phyloP scores from a whole-genome alignment of 495 filamentous ascomycete species.

The Aspergillus indologenus region DNA sequence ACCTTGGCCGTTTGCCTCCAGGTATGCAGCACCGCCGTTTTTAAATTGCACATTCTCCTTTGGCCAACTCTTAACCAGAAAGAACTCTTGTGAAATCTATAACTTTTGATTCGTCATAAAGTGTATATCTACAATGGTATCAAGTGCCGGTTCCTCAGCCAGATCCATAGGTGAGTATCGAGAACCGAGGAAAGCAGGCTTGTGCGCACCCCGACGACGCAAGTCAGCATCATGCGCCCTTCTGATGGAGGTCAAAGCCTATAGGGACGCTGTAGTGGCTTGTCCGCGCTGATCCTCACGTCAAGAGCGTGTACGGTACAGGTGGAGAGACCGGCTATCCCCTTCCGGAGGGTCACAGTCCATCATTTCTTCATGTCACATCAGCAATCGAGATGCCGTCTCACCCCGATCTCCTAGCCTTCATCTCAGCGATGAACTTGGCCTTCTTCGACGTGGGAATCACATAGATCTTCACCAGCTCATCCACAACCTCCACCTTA shows the following conservation, averaged over 20 bases:
- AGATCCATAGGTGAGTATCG: background rate
- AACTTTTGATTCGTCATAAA: no score
- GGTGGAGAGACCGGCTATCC: background rate
- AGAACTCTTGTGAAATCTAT: no score
- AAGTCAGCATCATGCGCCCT: background rate
- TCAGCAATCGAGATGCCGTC: background rate
- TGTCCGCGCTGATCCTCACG: background rate
- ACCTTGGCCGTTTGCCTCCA: no score
- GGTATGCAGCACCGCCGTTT: no score
- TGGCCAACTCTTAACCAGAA: no score
- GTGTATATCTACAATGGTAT: background rate
- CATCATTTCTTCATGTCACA: background rate
- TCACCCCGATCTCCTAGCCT: constrained; percentile 53
- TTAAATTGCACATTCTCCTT: no score
- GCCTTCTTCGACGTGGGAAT: constrained; percentile 65
- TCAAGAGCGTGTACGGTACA: background rate
- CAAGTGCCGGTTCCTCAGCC: background rate
- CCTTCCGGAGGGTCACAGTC: background rate
- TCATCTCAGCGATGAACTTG: constrained; percentile 81
- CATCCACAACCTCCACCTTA: constrained; percentile 86
- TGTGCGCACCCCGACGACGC: background rate
- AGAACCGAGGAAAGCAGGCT: background rate
- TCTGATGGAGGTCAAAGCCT: no score
- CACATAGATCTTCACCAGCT: constrained; percentile 74
- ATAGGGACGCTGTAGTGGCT: no score